A percentile compares a stretch with the other conserved stretches of the same genome.
Evolutionary conservation across 257 asterid species (phyloP).

Genomic region (Solanum appendiculatum): DNA sequence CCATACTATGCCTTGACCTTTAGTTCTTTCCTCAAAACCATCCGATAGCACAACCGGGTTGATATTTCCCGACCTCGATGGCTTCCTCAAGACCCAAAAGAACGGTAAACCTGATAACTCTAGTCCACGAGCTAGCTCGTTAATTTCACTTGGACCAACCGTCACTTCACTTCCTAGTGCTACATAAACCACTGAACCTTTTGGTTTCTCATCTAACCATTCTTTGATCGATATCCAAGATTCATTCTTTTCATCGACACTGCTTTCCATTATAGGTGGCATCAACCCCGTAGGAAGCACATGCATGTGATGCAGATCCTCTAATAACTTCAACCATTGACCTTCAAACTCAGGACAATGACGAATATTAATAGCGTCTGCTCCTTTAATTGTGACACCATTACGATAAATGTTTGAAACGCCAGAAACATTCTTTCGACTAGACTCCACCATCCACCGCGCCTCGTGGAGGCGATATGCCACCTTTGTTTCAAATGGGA

Average conservation of each 20-base stretch:
- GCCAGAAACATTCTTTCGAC: conserved; percentile 6
- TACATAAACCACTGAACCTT: conserved; percentile 19
- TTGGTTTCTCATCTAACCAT: conserved; percentile 16
- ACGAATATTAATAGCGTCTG: background rate
- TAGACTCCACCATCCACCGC: conserved; percentile 7
- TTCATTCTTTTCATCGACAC: background rate
- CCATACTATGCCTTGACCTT: conserved; percentile 34
- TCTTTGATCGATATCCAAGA: conserved; percentile 7
- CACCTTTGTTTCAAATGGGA: conserved; percentile 14
- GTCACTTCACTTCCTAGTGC: conserved; percentile 38
- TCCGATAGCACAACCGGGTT: conserved; percentile 6
- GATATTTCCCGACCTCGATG: background rate
- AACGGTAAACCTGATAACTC: conserved; percentile 30
- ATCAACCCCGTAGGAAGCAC: conserved; percentile 1
- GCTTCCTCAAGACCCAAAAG: conserved; percentile 30
- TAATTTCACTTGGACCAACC: conserved; percentile 11
- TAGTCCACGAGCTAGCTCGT: conserved; percentile 36
- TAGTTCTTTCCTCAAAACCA: conserved; percentile 28
- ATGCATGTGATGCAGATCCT: background rate
- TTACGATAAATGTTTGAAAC: background rate
- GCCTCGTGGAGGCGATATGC: conserved; percentile 5
- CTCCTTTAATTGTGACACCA: background rate
- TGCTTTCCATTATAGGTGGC: conserved; percentile 14
- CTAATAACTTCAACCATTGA: background rate
- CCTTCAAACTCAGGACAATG: conserved; percentile 3